Conservation (phyloP, 164 flowering plant genomes). For the Magnolia kwangsiensis region DNA sequence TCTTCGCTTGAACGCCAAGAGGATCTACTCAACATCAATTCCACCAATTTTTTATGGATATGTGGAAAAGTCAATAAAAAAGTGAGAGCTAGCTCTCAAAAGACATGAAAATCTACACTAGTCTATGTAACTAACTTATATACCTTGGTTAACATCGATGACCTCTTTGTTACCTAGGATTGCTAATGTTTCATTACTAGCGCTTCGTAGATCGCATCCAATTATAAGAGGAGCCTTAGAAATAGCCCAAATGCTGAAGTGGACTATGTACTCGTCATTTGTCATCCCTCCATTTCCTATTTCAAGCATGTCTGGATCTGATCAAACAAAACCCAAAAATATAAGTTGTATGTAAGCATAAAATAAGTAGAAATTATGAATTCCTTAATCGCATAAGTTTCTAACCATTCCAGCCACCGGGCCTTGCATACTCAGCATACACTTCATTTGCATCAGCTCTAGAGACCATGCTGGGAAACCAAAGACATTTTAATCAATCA, state of each 20-base stretch:
- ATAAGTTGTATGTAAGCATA: not conserved
- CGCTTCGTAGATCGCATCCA: constrained; percentile 75
- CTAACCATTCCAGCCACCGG: constrained; percentile 94
- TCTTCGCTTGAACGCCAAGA: constrained; percentile 80
- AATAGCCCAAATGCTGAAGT: constrained; percentile 88
- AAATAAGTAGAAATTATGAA: too few species aligned
- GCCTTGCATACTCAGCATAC: constrained; percentile 70
- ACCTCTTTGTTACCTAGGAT: constrained; percentile 72
- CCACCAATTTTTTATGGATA: not conserved
- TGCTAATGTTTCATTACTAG: constrained; percentile 55
- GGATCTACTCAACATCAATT: constrained; percentile 35
- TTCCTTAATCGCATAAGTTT: not conserved
- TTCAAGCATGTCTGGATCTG: constrained; percentile 98
- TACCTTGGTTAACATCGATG: constrained; percentile 81
- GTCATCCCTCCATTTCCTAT: constrained; percentile 97
- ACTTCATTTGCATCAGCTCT: constrained; percentile 75
- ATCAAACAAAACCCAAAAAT: not conserved
- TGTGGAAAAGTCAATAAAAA: too few species aligned
- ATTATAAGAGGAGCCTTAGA: constrained; percentile 93
- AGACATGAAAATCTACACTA: too few species aligned
- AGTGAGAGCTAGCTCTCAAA: too few species aligned
- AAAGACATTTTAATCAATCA: not conserved
- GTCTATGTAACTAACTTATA: too few species aligned
- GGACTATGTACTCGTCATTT: constrained; percentile 64
- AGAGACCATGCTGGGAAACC: constrained; percentile 54